A percentile compares a stretch with the other conserved stretches of the same genome.
Evolutionary conservation across 805 yeast genomes (phyloP).

Genomic region (Yamadazyma sp.): DNA sequence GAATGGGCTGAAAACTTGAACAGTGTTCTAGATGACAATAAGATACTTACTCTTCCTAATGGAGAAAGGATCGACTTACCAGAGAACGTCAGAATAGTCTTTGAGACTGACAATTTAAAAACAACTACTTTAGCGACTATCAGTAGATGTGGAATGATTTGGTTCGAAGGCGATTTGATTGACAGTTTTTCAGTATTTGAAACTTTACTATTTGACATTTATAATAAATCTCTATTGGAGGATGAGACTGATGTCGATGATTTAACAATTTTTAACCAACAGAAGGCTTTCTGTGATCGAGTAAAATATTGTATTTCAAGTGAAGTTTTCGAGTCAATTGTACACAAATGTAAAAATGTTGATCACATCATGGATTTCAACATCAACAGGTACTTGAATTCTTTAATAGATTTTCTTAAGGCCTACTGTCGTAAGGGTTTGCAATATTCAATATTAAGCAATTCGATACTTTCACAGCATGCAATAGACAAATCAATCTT

Average conservation of each 20-base stretch:
- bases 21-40: slow-evolving; percentile 88
- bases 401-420: slow-evolving; percentile 39
- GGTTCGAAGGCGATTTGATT: slow-evolving; percentile 45
- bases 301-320: slow-evolving; percentile 1
- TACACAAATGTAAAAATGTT: slow-evolving; percentile 9
- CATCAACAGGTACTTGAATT: slow-evolving; percentile 30
- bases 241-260: slow-evolving; percentile 5
- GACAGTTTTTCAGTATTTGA: slow-evolving; percentile 4
- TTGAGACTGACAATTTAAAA: slow-evolving; percentile 68
- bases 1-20: slow-evolving; percentile 89
- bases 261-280: not conserved
- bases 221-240: not conserved
- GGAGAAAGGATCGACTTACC: slow-evolving; percentile 83
- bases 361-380: slow-evolving; percentile 54
- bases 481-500: slow-evolving; percentile 31
- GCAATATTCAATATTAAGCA: slow-evolving; percentile 1
- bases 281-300: slow-evolving; percentile 1
- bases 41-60: slow-evolving; percentile 74
- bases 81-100: slow-evolving; percentile 57
- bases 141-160: slow-evolving; percentile 87
- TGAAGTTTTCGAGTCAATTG: not conserved
- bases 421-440: slow-evolving; percentile 28
- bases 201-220: slow-evolving; percentile 1
- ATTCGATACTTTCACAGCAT: too few relatives aligned
- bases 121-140: slow-evolving; percentile 88